phyloP scores from a whole-genome alignment of 202 grass and related monocot genomes.

The Dendrocalamus latiflorus region DNA sequence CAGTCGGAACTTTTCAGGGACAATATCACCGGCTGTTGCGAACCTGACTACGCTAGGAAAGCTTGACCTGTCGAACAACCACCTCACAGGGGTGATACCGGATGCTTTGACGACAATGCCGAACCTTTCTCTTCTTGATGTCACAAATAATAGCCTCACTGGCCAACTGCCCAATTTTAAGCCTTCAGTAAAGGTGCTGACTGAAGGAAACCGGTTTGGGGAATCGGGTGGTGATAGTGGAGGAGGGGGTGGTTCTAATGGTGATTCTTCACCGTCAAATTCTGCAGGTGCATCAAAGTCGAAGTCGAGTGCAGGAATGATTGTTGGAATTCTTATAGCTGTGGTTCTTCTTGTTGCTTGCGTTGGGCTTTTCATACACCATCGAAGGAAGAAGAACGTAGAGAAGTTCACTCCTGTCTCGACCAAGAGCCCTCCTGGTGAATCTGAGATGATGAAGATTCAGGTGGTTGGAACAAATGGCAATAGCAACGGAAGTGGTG shows the following conservation, averaged over 20 bases:
- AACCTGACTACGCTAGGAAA: slow-evolving; percentile 54
- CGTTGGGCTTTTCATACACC: slow-evolving; percentile 32
- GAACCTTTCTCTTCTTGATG: slow-evolving; percentile 51
- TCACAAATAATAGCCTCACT: slow-evolving; percentile 68
- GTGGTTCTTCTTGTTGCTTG: slow-evolving; percentile 44
- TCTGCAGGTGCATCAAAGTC: neutral
- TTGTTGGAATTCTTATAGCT: slow-evolving; percentile 56
- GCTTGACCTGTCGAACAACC: slow-evolving; percentile 55
- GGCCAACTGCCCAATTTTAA: slow-evolving; percentile 72
- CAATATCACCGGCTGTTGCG: slow-evolving; percentile 63
- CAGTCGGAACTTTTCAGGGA: slow-evolving; percentile 53
- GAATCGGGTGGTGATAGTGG: slow-evolving; percentile 29
- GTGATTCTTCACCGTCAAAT: slow-evolving; percentile 14
- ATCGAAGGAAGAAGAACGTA: slow-evolving; percentile 44
- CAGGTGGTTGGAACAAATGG: slow-evolving; percentile 49
- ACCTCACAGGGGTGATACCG: slow-evolving; percentile 50
- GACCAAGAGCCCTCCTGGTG: slow-evolving; percentile 37
- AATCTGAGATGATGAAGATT: slow-evolving; percentile 50
- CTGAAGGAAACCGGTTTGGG: slow-evolving; percentile 54
- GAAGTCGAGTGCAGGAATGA: slow-evolving; percentile 34
- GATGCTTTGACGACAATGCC: slow-evolving; percentile 47
- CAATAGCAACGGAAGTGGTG: slow-evolving; percentile 30
- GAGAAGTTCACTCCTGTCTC: slow-evolving; percentile 58
- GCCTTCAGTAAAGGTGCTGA: slow-evolving; percentile 48
- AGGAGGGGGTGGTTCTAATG: slow-evolving; percentile 18